phyloP scores from a whole-genome alignment of 495 filamentous ascomycete genomes.

The Talaromyces thailandensis region DNA sequence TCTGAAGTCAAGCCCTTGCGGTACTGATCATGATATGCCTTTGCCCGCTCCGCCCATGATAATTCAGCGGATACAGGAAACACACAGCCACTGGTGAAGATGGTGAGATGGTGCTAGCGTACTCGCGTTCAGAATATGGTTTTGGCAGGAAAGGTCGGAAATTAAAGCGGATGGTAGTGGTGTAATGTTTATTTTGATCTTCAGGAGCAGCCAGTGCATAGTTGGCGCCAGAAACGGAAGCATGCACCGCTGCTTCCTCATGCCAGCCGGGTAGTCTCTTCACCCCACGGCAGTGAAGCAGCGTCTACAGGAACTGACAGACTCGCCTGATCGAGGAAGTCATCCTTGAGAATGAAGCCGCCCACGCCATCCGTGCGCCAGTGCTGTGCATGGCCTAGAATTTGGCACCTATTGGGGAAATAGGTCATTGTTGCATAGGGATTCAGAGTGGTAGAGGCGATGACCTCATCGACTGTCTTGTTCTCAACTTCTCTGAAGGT shows the following conservation, averaged over 20 bases:
- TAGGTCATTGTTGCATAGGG: conserved; percentile 15
- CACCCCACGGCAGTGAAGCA: conserved; percentile 19
- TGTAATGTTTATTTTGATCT: conserved; percentile 16
- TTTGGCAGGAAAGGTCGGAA: conserved; percentile 18
- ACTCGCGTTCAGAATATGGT: conserved; percentile 16
- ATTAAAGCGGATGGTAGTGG: conserved; percentile 22
- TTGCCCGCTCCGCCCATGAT: conserved; percentile 20
- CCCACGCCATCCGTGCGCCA: too few relatives aligned
- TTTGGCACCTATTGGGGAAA: conserved; percentile 12
- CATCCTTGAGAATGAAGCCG: conserved; percentile 16
- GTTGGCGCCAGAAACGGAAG: conserved; percentile 17
- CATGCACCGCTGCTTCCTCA: conserved; percentile 23
- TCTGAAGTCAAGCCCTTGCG: conserved; percentile 12
- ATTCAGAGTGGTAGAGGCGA: conserved; percentile 10
- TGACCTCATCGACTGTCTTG: conserved; percentile 12
- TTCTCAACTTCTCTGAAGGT: conserved; percentile 17
- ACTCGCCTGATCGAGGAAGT: conserved; percentile 9
- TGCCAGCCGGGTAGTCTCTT: conserved; percentile 16
- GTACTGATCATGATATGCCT: conserved; percentile 19
- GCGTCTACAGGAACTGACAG: not conserved
- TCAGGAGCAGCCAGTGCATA: conserved; percentile 13
- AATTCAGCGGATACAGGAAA: conserved; percentile 11
- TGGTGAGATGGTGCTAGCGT: conserved; percentile 15
- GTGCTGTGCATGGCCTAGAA: conserved; percentile 19
- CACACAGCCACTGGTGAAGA: conserved; percentile 21